phyloP scores from a whole-genome alignment of 1,284 basidiomycete genomes.

The Puccinia novopanici region DNA sequence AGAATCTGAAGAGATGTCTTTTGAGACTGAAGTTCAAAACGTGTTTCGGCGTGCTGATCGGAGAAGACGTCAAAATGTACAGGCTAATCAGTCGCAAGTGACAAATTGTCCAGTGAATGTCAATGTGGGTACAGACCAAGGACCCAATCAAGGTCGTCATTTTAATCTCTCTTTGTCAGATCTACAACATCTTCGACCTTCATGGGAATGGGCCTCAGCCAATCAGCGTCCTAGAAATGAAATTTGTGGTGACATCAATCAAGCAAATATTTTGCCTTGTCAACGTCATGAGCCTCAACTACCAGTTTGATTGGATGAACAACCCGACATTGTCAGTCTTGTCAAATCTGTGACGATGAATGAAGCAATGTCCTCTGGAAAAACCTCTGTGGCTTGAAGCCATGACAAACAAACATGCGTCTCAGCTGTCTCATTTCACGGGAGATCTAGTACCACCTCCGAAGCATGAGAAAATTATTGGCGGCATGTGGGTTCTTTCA shows the following conservation, averaged over 20 bases:
- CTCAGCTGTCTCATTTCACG: neutral
- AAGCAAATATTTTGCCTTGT: neutral
- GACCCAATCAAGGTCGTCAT: neutral
- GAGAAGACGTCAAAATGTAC: no score
- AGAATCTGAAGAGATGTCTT: no score
- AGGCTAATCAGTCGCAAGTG: no score
- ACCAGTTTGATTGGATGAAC: neutral
- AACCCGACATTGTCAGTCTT: neutral
- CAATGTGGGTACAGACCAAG: neutral
- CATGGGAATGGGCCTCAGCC: neutral
- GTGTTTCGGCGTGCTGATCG: no score
- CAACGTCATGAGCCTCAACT: no score
- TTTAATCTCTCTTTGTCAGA: neutral
- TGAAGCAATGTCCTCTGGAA: neutral
- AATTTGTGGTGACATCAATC: neutral
- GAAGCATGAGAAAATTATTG: constrained; percentile 11
- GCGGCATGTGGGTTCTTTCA: constrained; percentile 34
- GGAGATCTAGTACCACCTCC: constrained; percentile 18
- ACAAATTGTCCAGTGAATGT: neutral
- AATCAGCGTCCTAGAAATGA: neutral
- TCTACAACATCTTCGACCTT: neutral
- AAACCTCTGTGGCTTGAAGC: constrained; percentile 15
- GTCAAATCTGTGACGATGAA: neutral
- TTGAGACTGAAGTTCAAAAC: no score
- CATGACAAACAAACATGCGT: constrained; percentile 11